Evolutionary conservation across 176 grass and related monocot genomes (phyloP).

Genomic region (sorghum (Sorghum bicolor)): Sorghum_bicolor_NCBIv3 NC_012870.2:16799001-16799500

Average conservation of each 20-base stretch:
- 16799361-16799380: background rate
- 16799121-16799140: too few relatives aligned
- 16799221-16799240: conserved; percentile 28
- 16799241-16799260: conserved; percentile 27
- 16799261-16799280: background rate
- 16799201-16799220: background rate
- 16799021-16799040: too few relatives aligned
- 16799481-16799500: conserved; percentile 25
- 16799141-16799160: too few relatives aligned
- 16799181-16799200: background rate
- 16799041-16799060: too few relatives aligned
- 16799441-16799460: background rate
- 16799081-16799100: too few relatives aligned
- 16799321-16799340: background rate
- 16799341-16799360: background rate
- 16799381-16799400: background rate
- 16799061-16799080: too few relatives aligned
- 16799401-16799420: background rate
- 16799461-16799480: background rate
- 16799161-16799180: background rate
- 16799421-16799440: background rate
- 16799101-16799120: too few relatives aligned
- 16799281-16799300: background rate
- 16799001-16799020: too few relatives aligned
- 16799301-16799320: background rate